Conservation (phyloP, 2,329 filamentous ascomycete genomes). For the Monilinia vaccinii-corymbosi region DNA sequence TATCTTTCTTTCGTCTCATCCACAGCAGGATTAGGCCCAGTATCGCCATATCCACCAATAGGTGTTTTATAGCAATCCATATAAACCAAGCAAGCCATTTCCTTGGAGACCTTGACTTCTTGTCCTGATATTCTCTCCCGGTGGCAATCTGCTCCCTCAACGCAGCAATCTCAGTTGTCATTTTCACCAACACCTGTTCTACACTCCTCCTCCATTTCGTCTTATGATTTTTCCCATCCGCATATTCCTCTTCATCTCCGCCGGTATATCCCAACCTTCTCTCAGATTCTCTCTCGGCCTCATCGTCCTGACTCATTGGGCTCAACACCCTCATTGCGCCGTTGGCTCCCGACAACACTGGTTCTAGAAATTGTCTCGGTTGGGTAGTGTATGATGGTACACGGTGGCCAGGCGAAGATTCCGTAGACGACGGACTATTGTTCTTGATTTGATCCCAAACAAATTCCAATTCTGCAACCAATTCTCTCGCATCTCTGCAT, state of each 20-base stretch:
- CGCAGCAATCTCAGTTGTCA: slow-evolving; percentile 88
- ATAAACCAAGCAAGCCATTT: slow-evolving; percentile 64
- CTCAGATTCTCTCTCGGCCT: slow-evolving; percentile 47
- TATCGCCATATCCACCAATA: slow-evolving; percentile 61
- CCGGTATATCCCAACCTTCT: slow-evolving; percentile 33
- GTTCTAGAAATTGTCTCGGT: slow-evolving; percentile 36
- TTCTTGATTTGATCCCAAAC: slow-evolving; percentile 98
- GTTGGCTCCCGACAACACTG: slow-evolving; percentile 40
- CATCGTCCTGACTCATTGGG: slow-evolving; percentile 79
- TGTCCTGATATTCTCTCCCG: slow-evolving; percentile 60
- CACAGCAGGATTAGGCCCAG: slow-evolving; percentile 59
- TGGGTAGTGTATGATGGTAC: slow-evolving; percentile 25
- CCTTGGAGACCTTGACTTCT: slow-evolving; percentile 53
- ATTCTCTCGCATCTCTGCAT: slow-evolving; percentile 65
- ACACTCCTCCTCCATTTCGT: slow-evolving; percentile 71
- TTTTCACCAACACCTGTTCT: slow-evolving; percentile 75
- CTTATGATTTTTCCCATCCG: slow-evolving; percentile 34
- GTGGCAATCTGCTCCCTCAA: slow-evolving; percentile 82
- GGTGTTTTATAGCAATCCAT: slow-evolving; percentile 63
- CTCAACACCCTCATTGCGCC: slow-evolving; percentile 62
- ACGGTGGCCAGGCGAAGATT: slow-evolving; percentile 43
- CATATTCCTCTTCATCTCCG: slow-evolving; percentile 36
- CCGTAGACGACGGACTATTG: slow-evolving; percentile 59
- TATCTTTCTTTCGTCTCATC: slow-evolving; percentile 63
- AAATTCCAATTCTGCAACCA: slow-evolving; percentile 93